phyloP scores from a whole-genome alignment of 2,329 filamentous ascomycete species.

The Thielaviopsis punctulata region DNA sequence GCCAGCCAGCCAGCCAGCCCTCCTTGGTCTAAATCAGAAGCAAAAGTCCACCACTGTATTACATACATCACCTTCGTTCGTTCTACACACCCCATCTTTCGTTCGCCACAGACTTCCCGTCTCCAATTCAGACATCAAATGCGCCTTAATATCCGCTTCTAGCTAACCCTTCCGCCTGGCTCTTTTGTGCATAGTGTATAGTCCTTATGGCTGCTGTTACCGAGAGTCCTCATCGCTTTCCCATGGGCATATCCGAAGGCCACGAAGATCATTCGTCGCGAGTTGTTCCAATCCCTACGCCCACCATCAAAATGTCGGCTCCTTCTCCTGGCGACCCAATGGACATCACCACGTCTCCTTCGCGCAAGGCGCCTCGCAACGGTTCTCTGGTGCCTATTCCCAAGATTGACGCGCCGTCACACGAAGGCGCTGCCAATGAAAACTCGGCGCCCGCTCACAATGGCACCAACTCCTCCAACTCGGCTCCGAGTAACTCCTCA shows the following conservation, averaged over 20 bases:
- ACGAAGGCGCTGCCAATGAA: constrained; percentile 1
- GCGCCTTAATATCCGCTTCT: neutral
- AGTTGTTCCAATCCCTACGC: constrained; percentile 37
- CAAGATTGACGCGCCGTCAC: constrained; percentile 5
- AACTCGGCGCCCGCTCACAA: constrained; percentile 10
- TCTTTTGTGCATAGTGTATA: neutral
- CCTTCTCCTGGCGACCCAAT: constrained; percentile 42
- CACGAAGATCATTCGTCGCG: constrained; percentile 9
- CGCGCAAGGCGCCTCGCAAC: constrained; percentile 20
- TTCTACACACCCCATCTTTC: too few species aligned
- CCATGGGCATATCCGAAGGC: constrained; percentile 8
- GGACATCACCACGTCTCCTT: constrained; percentile 40
- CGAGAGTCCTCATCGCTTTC: constrained; percentile 12
- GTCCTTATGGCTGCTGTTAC: constrained; percentile 12
- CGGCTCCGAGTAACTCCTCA: constrained; percentile 17
- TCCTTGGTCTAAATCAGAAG: too few species aligned
- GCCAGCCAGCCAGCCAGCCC: too few species aligned
- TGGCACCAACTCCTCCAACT: constrained; percentile 20
- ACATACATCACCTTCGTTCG: too few species aligned
- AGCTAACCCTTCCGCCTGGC: neutral
- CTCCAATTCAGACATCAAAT: too few species aligned
- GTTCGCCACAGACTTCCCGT: too few species aligned
- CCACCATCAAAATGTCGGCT: constrained; percentile 41
- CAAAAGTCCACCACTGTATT: too few species aligned
- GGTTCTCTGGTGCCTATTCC: constrained; percentile 1